Evolutionary conservation across 345 rosid species (phyloP).

Genomic region (Toxicodendron radicans): DNA sequence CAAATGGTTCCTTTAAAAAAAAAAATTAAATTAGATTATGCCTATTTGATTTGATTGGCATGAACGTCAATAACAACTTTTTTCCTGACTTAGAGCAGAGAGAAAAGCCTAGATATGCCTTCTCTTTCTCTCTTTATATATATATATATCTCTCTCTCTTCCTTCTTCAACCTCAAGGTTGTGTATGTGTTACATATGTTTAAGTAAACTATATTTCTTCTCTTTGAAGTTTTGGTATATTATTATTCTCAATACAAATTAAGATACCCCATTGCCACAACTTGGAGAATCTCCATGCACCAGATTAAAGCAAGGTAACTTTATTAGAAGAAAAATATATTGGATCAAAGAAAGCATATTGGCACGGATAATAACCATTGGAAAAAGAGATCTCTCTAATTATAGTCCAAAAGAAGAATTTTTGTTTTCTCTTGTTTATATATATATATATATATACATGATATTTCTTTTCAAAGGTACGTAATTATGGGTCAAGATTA

Average conservation of each 20-base stretch:
- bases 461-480: slow-evolving; percentile 32
- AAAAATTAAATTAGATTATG: neutral
- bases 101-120: slow-evolving; percentile 40
- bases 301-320: slow-evolving; percentile 33
- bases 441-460: neutral
- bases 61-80: slow-evolving; percentile 39
- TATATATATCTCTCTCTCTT: slow-evolving; percentile 7
- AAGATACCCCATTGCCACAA: slow-evolving; percentile 37
- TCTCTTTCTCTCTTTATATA: too few species aligned
- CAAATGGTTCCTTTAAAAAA: slow-evolving; percentile 1
- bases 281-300: slow-evolving; percentile 45
- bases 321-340: slow-evolving; percentile 27
- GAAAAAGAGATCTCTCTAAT: slow-evolving; percentile 24
- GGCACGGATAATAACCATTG: slow-evolving; percentile 29
- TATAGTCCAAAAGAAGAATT: slow-evolving; percentile 45
- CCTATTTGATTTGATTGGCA: slow-evolving; percentile 33
- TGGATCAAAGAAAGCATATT: slow-evolving; percentile 30
- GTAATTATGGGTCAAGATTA: slow-evolving; percentile 41
- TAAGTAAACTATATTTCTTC: slow-evolving; percentile 30
- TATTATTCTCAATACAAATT: slow-evolving; percentile 26
- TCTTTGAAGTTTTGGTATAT: slow-evolving; percentile 26
- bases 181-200: neutral
- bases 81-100: slow-evolving; percentile 32
- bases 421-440: slow-evolving; percentile 26
- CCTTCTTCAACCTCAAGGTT: too few species aligned